Percentiles rank a stretch among this genome's conserved stretches.
Evolutionary conservation across 1,284 basidiomycete genomes (phyloP).

Genomic region (Rugosomyces carneus): DNA sequence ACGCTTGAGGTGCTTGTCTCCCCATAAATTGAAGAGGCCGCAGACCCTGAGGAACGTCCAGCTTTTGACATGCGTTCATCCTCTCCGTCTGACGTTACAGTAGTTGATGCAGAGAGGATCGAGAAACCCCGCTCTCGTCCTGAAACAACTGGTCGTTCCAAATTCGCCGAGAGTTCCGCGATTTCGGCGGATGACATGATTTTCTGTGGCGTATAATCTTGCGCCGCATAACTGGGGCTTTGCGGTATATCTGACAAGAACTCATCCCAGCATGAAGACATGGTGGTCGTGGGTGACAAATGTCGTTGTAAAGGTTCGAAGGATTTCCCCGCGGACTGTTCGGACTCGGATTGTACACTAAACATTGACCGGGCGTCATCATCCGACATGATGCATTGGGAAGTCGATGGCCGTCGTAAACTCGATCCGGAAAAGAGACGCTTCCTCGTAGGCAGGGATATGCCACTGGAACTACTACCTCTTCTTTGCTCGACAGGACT

Average conservation of each 20-base stretch:
- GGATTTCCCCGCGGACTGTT: slow-evolving; percentile 21
- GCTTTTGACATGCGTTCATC: slow-evolving; percentile 11
- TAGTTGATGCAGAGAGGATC: slow-evolving; percentile 30
- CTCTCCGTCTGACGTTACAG: slow-evolving; percentile 23
- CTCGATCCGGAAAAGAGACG: slow-evolving; percentile 59
- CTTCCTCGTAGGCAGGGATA: slow-evolving; percentile 34
- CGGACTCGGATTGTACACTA: slow-evolving; percentile 41
- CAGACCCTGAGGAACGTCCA: slow-evolving; percentile 8
- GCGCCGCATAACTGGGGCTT: slow-evolving; percentile 26
- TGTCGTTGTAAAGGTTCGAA: slow-evolving; percentile 13
- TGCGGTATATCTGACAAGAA: slow-evolving; percentile 22
- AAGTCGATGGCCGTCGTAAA: slow-evolving; percentile 44
- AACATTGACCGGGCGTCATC: slow-evolving; percentile 50
- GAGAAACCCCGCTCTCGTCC: slow-evolving; percentile 29
- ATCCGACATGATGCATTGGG: slow-evolving; percentile 31
- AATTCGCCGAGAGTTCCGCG: slow-evolving; percentile 49
- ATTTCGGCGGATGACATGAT: slow-evolving; percentile 61
- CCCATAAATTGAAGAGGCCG: slow-evolving; percentile 10
- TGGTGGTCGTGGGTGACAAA: slow-evolving; percentile 16
- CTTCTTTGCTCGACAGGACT: slow-evolving; percentile 25
- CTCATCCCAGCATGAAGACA: slow-evolving; percentile 48
- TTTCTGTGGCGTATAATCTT: slow-evolving; percentile 53
- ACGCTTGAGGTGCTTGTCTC: slow-evolving; percentile 9
- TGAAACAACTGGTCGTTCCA: slow-evolving; percentile 25
- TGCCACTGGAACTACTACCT: slow-evolving; percentile 27